A percentile compares a stretch with the other conserved stretches of the same genome.
Conservation (phyloP, 257 asterid genomes). For the Petunia axillaris region DNA sequence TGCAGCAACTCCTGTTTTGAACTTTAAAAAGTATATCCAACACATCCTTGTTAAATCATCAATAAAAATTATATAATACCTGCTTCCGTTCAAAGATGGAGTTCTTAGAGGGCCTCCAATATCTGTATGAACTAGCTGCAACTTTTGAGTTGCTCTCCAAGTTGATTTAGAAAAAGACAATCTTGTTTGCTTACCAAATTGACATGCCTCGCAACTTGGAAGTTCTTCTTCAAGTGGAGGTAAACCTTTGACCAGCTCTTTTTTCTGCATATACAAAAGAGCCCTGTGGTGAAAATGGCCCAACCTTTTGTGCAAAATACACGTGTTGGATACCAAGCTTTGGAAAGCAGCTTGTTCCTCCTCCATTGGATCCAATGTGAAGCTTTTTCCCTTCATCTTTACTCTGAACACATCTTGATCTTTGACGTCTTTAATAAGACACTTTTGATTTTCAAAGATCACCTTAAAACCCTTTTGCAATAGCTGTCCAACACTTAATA, state of each 20-base stretch:
- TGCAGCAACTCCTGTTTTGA: neutral
- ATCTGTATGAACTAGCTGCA: conserved; percentile 12
- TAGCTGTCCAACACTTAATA: too few species aligned
- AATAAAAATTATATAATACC: neutral
- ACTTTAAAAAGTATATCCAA: conserved; percentile 5
- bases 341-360: conserved; percentile 10
- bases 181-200: conserved; percentile 23
- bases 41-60: neutral
- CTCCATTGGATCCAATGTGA: conserved; percentile 18
- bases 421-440: neutral
- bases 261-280: neutral
- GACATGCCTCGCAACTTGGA: conserved; percentile 24
- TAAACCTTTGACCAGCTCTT: neutral
- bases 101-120: neutral
- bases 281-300: conserved; percentile 20
- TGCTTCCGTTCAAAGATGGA: neutral
- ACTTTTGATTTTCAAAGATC: too few species aligned
- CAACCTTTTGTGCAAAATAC: conserved; percentile 16
- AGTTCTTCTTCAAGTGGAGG: neutral
- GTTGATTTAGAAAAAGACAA: conserved; percentile 19
- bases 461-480: too few species aligned
- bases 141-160: conserved; percentile 6
- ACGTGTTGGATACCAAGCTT: too few species aligned
- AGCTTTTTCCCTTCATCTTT: conserved; percentile 20
- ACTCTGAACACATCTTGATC: neutral